Base-by-base conservation (phyloP, 75 land plant species). In the Cryptomeria japonica region DNA sequence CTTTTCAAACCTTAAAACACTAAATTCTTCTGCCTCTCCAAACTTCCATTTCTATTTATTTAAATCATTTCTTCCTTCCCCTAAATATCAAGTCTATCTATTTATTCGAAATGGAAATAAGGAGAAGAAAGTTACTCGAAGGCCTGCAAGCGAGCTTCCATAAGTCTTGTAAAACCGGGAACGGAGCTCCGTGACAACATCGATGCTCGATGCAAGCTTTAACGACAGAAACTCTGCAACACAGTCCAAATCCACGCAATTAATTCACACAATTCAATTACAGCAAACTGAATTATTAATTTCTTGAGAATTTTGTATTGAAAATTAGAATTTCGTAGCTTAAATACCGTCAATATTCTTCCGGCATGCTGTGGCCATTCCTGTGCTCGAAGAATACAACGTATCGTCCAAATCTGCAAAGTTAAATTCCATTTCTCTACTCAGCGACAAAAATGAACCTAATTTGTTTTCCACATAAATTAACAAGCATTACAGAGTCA, bases 131-230 rank as follows among this genome's bases (percentile, higher is more conserved):
- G n/a, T 88, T 90, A 96, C 97, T 76, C 95, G 87, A 31, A 97
- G 93, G 44, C 99, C 99, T 31, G 97, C 96, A 39, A 97, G 91
- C 15, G 99, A 87, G 89, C 96, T 97, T 79, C 99, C 99, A 89
- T 97, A 86, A 7, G 89, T 87, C 82, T 84, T 92, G 93, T 96
- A 97, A 68, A 97, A 93, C 85, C 90, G 89, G 4, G 84, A 86
- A 37, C 97, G 88, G 55, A 96, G 89, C 36, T 19, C 75, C 25
- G 93, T 72, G 44, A 93, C 99, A 84, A 90, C 72, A 7, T 83
- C 91, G 15, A 85, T 88, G 22, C 91, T 37, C 72, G 96, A 86
- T 19, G 92, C 95, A 47, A 95, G 95, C 84, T 89, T 96, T 70
- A 90, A 79, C 15, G 91, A 91, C 32, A 97, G 95, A 90, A 93